phyloP scores from a whole-genome alignment of 2,329 filamentous ascomycete species.

The Cordyceps pruinosa region DNA sequence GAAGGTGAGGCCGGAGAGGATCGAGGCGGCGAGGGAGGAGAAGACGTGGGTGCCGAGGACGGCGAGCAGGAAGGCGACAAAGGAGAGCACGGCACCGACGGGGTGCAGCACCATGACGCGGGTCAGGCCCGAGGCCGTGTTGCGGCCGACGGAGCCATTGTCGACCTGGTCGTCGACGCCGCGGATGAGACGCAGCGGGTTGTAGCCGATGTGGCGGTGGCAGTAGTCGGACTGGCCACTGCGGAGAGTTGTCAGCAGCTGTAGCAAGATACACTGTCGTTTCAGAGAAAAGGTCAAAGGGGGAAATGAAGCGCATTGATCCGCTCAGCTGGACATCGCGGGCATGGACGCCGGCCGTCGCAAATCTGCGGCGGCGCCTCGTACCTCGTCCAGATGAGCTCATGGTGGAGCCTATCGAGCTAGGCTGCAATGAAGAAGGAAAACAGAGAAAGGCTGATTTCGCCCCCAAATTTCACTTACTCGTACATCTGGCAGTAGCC shows the following conservation, averaged over 20 bases:
- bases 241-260: slow-evolving; percentile 4
- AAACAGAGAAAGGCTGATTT: background rate
- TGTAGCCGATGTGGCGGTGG: slow-evolving; percentile 45
- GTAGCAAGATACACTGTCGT: too few species aligned
- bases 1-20: slow-evolving; percentile 44
- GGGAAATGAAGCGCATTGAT: background rate
- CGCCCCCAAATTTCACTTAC: background rate
- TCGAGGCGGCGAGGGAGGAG: slow-evolving; percentile 43
- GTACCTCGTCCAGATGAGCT: slow-evolving; percentile 1
- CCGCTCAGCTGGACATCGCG: background rate
- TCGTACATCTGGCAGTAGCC: slow-evolving; percentile 41
- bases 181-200: slow-evolving; percentile 40
- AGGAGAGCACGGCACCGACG: slow-evolving; percentile 48
- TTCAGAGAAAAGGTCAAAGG: too few species aligned
- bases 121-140: slow-evolving; percentile 44
- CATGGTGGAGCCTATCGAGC: background rate
- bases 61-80: slow-evolving; percentile 45
- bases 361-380: slow-evolving; percentile 4
- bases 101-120: slow-evolving; percentile 57
- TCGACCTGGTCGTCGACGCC: slow-evolving; percentile 26
- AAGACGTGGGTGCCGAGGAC: slow-evolving; percentile 38
- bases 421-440: background rate
- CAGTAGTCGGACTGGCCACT: slow-evolving; percentile 41
- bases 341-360: too few species aligned
- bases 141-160: slow-evolving; percentile 36